Conservation (phyloP, 306 rosid genomes). For the Malus sylvestris region DNA sequence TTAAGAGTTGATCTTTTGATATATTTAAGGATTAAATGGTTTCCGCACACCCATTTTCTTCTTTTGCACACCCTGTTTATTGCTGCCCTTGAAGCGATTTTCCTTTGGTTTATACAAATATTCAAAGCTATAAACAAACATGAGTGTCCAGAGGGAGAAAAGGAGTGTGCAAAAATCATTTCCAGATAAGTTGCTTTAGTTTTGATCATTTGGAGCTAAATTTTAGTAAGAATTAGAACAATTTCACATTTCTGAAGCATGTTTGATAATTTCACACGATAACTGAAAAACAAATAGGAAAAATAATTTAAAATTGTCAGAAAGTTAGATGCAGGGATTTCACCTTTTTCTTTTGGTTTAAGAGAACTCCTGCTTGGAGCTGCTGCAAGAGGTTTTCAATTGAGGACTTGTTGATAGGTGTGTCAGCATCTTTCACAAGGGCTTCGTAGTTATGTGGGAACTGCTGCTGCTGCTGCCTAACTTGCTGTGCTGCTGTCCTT, state of each 20-base stretch:
- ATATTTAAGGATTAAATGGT: no score
- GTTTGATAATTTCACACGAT: no score
- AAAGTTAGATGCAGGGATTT: background rate
- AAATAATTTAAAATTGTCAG: no score
- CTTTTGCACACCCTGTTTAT: no score
- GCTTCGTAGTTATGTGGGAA: conserved; percentile 10
- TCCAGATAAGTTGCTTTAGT: no score
- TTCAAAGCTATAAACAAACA: no score
- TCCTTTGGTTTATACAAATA: no score
- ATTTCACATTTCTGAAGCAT: background rate
- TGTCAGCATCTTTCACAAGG: conserved; percentile 24
- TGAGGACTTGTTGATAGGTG: conserved; percentile 11
- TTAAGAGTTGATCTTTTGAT: no score
- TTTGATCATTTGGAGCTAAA: background rate
- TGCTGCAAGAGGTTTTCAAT: conserved; percentile 6
- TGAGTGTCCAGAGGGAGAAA: no score
- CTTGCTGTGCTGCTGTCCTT: background rate
- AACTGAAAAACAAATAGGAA: no score
- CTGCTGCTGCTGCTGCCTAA: conserved; percentile 2
- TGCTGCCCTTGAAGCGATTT: fast-evolving
- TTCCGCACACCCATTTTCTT: no score
- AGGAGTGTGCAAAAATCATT: no score
- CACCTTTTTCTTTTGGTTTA: conserved; percentile 29
- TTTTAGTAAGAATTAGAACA: background rate
- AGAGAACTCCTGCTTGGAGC: conserved; percentile 22